Evolutionary conservation across 2,329 filamentous ascomycete species (phyloP), one percentile per base, ranked within the genome.

Genomic region (Penicillium sp.): DNA sequence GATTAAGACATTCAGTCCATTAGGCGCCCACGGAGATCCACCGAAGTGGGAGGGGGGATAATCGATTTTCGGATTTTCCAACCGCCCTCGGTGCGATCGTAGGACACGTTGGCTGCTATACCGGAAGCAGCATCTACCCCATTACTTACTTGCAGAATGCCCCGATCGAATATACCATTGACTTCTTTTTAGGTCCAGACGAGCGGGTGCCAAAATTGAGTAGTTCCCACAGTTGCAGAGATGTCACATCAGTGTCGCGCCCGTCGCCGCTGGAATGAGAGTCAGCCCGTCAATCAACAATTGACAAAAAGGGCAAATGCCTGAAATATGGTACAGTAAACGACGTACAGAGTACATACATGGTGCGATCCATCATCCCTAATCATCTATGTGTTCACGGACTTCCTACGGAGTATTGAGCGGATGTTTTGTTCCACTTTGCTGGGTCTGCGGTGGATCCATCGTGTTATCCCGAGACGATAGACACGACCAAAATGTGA

Each of bases 371-470:
- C 9, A 24, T 24, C 14, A 31, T 13, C 24, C 40, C 24, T 39
- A 40, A 47, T 21, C n/a, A 52, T 52, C 31, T 29, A 40, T 48
- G 42, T 5, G 42, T 7, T 23, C 24, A 46, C 43, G 26, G 50
- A 33, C 49, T 42, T 16, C 46, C 29, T 37, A 10, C 33, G n/a
- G n/a, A n/a, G n/a, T n/a, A n/a, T n/a, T 46, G 33, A 46, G 18
- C 48, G 18, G 23, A 45, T 51, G 16, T 18, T 40, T 14, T n/a
- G 18, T 16, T 24, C 23, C 18, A 16, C 16, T 46, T 4, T 4
- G 19, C 23, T 44, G 40, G 40, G 40, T 29, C 40, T 29, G n/a
- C 31, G 8, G 43, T 40, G 24, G 36, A 47, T 19, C 14, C 18
- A 26, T 18, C 8, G 26, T 29, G n/a, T 18, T 36, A 33, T 48